phyloP scores from a whole-genome alignment of 495 filamentous ascomycete species.

The Umbilicaria muhlenbergii region DNA sequence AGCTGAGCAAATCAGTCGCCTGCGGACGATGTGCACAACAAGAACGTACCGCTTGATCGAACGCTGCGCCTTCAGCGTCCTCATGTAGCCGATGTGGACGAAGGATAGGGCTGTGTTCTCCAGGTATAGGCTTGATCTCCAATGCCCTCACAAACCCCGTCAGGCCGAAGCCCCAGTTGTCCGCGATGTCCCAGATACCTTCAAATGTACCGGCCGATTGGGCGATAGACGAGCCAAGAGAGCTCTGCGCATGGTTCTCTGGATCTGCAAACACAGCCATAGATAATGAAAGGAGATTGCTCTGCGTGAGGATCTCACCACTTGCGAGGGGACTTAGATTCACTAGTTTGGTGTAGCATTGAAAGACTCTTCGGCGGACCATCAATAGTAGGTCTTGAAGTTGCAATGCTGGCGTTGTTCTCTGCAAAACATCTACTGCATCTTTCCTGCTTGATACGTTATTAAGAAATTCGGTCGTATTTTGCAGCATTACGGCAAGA shows the following conservation, averaged over 20 bases:
- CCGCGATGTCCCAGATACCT: constrained; percentile 82
- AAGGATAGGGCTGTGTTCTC: constrained; percentile 44
- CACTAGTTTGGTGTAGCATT: constrained; percentile 86
- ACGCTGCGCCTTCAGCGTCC: constrained; percentile 46
- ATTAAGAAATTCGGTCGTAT: constrained; percentile 76
- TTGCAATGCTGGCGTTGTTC: constrained; percentile 74
- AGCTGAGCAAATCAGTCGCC: constrained; percentile 19
- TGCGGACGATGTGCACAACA: neutral
- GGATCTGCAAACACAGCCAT: constrained; percentile 88
- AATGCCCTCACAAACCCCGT: constrained; percentile 72
- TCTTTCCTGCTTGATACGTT: constrained; percentile 70
- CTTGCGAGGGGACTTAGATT: constrained; percentile 68
- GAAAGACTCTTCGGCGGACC: constrained; percentile 82
- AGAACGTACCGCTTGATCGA: constrained; percentile 47
- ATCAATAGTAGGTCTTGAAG: constrained; percentile 85
- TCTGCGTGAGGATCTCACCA: constrained; percentile 73
- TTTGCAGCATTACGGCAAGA: constrained; percentile 88
- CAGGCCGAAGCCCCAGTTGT: constrained; percentile 89
- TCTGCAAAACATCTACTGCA: constrained; percentile 73
- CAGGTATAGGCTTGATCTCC: constrained; percentile 50
- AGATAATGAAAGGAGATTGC: constrained; percentile 83
- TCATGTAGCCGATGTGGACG: constrained; percentile 45
- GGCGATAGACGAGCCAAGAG: constrained; percentile 82
- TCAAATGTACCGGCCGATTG: constrained; percentile 84
- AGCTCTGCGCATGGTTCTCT: constrained; percentile 68